Evolutionary conservation across 2,329 filamentous ascomycete species (phyloP), one percentile per base, ranked within the genome.

Genomic region (Hymenoscyphus salicellus): DNA sequence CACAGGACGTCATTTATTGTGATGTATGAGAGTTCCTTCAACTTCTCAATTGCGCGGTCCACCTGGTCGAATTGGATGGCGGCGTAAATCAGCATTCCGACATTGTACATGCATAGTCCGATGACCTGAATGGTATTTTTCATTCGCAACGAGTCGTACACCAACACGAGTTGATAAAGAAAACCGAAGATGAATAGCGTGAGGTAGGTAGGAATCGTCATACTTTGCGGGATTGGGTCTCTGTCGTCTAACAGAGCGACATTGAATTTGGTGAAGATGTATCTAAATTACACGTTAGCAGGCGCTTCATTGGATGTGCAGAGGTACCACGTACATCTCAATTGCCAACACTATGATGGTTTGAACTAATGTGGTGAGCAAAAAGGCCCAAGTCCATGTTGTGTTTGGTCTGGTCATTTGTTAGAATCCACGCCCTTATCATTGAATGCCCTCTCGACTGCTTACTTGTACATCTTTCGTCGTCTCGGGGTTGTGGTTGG

Each of bases 61-160:
- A 98, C 96, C 79, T 98, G 93, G 70, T 96, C 90, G 72, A 93
- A 90, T 78, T 99, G 94, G 64, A 98, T 92, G 36, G 91, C 89
- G 3, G 94, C 93, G 76, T 99, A 99, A 68, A 98, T 87, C 74
- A 98, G 84, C 71, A 99, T 86, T 49, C 92, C 94, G 36, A 95
- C 78, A 78, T 99, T 98, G 80, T 95, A 95, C 64, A 96, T 81
- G 79, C 94, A 97, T 33, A 99, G 84, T 55, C 95, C 95, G 72
- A 99, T 98, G 76, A 98, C 85, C 78, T 99, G 95, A 82, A 99
- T 99, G 11, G 95, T 99, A 80, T 99, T 99, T 79, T 97, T 97
- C 75, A 94, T 83, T 68, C 93, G 89, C 65, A 99, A 83, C 17
- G 94, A 95, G 81, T 99, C 95, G 84, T 93, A 98, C 14, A 95